A percentile compares a stretch with the other conserved stretches of the same genome.
These are phyloP conservation scores for Oxyria digyna DNA, from an alignment of 148 eudicot species.

Conservation along the genomic window DNA sequence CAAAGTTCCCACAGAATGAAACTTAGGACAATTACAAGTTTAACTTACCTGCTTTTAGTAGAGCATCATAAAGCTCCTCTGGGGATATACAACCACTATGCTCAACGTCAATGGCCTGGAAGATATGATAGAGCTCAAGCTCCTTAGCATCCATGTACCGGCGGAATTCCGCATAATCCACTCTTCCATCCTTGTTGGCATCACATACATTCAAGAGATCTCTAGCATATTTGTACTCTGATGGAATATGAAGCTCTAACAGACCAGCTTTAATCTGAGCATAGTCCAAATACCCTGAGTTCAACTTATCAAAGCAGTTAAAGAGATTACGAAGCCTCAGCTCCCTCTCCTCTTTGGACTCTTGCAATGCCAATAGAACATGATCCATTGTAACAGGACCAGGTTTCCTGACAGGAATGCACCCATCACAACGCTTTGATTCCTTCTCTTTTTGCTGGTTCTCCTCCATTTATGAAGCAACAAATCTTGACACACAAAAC, in stretches of 20 bases:
- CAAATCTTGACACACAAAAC: not conserved
- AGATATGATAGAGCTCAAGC: slow-evolving; percentile 84
- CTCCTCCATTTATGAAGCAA: slow-evolving; percentile 21
- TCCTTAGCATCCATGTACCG: slow-evolving; percentile 97
- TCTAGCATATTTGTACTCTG: slow-evolving; percentile 86
- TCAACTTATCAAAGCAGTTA: slow-evolving; percentile 52
- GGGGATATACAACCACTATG: slow-evolving; percentile 94
- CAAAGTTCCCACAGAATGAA: not conserved
- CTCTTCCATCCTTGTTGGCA: slow-evolving; percentile 72
- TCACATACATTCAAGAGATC: slow-evolving; percentile 76
- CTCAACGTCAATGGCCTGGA: slow-evolving; percentile 94
- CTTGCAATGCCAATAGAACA: slow-evolving; percentile 64
- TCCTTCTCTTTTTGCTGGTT: slow-evolving; percentile 20
- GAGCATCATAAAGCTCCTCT: slow-evolving; percentile 94
- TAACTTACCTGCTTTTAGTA: slow-evolving; percentile 74
- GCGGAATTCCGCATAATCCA: slow-evolving; percentile 78
- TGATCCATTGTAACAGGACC: slow-evolving; percentile 78
- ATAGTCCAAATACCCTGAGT: slow-evolving; percentile 57
- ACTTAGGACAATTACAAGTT: not conserved
- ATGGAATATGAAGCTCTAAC: slow-evolving; percentile 64
- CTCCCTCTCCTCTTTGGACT: slow-evolving; percentile 81
- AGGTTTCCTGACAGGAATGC: slow-evolving; percentile 62
- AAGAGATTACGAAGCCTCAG: slow-evolving; percentile 54
- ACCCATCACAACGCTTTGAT: slow-evolving; percentile 23
- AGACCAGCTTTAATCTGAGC: slow-evolving; percentile 61